Evolutionary conservation across 257 asterid genomes (phyloP).

Genomic region (Craterostigma plantagineum): DNA sequence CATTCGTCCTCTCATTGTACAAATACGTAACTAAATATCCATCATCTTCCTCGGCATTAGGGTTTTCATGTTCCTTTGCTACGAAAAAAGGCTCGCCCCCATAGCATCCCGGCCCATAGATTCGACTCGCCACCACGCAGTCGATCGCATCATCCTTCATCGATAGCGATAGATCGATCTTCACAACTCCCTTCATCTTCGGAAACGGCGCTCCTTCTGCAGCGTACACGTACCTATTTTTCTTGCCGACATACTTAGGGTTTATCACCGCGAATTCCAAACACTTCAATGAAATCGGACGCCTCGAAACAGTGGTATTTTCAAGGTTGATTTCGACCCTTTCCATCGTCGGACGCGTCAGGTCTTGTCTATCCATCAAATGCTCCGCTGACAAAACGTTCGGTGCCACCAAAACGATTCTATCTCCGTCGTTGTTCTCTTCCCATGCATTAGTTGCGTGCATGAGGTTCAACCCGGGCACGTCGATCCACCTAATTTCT

Average conservation of each 20-base stretch:
- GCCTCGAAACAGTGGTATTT: slow-evolving; percentile 11
- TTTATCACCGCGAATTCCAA: slow-evolving; percentile 33
- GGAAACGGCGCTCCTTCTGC: slow-evolving; percentile 6
- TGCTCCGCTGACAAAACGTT: slow-evolving; percentile 28
- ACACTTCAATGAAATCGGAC: slow-evolving; percentile 20
- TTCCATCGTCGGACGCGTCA: slow-evolving; percentile 22
- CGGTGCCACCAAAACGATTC: slow-evolving; percentile 25
- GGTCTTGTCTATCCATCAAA: slow-evolving; percentile 17
- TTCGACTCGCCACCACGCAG: slow-evolving; percentile 11
- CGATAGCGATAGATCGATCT: slow-evolving; percentile 8
- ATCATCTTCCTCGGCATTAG: slow-evolving; percentile 24
- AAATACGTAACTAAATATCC: slow-evolving; percentile 46
- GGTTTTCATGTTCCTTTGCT: background rate
- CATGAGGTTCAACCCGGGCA: slow-evolving; percentile 21
- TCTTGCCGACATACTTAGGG: slow-evolving; percentile 19
- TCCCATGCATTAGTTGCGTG: slow-evolving; percentile 45
- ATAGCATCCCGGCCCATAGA: slow-evolving; percentile 14
- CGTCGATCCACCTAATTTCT: slow-evolving; percentile 33
- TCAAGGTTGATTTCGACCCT: slow-evolving; percentile 21
- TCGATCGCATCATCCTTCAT: slow-evolving; percentile 5
- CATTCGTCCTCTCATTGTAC: slow-evolving; percentile 36
- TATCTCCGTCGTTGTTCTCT: slow-evolving; percentile 19
- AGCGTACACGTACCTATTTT: slow-evolving; percentile 18
- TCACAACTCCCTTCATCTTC: slow-evolving; percentile 10
- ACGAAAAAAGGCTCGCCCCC: slow-evolving; percentile 12